Conservation (phyloP, 495 filamentous ascomycete genomes). For the Parachaetomium inaequale region DNA sequence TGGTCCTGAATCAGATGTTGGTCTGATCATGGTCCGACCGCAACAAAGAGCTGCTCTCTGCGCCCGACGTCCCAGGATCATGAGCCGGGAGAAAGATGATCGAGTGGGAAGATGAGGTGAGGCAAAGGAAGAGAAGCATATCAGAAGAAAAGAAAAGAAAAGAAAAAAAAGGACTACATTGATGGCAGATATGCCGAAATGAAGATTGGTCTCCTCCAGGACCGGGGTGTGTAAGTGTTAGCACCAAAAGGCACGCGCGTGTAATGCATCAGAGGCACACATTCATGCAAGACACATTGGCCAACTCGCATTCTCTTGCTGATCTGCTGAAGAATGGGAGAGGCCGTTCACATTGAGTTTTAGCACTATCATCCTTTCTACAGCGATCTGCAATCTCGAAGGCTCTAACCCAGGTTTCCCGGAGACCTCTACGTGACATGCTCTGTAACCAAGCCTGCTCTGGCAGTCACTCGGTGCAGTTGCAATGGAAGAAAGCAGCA, state of each 20-base stretch:
- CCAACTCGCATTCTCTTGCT: neutral
- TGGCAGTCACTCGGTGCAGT: neutral
- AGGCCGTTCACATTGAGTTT: neutral
- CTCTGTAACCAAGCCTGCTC: neutral
- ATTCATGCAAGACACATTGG: neutral
- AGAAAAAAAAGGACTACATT: neutral
- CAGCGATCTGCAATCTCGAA: neutral
- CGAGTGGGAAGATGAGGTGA: neutral
- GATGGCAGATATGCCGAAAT: neutral
- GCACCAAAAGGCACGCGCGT: neutral
- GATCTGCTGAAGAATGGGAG: neutral
- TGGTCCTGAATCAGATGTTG: neutral
- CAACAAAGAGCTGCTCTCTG: neutral
- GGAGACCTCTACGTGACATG: neutral
- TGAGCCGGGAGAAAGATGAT: neutral
- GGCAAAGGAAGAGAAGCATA: too few species aligned
- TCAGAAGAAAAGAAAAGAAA: neutral
- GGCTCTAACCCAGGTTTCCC: neutral
- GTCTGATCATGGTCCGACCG: neutral
- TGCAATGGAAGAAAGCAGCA: constrained; percentile 5
- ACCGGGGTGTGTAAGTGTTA: constrained; percentile 20
- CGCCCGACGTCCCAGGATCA: neutral
- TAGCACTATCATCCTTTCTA: neutral
- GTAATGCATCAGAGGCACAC: neutral
- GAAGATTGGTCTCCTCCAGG: too few species aligned